These are phyloP conservation scores for Fusarium robinianum DNA, from an alignment of 2,329 filamentous ascomycete genomes.

Conservation along the genomic window DNA sequence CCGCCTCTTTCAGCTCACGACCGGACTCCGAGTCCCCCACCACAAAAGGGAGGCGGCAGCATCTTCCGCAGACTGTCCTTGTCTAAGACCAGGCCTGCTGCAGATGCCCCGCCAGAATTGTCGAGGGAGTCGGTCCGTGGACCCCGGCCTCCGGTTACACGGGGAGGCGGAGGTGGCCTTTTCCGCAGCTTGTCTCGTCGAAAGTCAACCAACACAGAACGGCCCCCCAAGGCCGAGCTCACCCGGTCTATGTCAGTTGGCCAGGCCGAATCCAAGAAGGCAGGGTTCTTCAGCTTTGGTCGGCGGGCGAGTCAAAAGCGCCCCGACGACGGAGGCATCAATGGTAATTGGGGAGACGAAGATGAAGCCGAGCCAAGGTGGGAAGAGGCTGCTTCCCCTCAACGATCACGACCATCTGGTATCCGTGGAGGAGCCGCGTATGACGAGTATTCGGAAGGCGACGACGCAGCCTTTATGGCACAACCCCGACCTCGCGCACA, in stretches of 20 bases:
- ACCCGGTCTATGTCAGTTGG: constrained; percentile 66
- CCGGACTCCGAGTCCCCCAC: constrained; percentile 46
- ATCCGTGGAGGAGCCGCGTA: constrained; percentile 49
- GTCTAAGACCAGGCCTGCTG: constrained; percentile 42
- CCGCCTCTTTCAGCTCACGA: constrained; percentile 60
- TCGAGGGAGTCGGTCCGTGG: constrained; percentile 46
- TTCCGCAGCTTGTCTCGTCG: constrained; percentile 51
- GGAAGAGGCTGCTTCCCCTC: constrained; percentile 25
- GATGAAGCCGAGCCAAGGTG: constrained; percentile 39
- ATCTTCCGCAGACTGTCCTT: constrained; percentile 53
- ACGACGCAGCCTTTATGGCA: constrained; percentile 62
- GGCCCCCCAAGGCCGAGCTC: constrained; percentile 45
- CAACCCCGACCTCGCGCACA: constrained; percentile 41
- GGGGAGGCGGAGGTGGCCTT: constrained; percentile 45
- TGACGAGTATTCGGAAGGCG: constrained; percentile 58
- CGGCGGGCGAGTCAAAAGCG: constrained; percentile 47
- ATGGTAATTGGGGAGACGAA: constrained; percentile 57
- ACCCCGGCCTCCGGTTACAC: constrained; percentile 55
- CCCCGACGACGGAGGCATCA: constrained; percentile 58
- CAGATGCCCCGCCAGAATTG: constrained; percentile 44
- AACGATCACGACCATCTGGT: constrained; percentile 35
- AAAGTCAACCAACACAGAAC: constrained; percentile 41
- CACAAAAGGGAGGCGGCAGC: constrained; percentile 30
- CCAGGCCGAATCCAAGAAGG: constrained; percentile 54
- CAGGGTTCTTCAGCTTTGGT: constrained; percentile 49